phyloP scores from a whole-genome alignment of 805 yeast genomes.

The Yamadazyma takamatsuzukensis region DNA sequence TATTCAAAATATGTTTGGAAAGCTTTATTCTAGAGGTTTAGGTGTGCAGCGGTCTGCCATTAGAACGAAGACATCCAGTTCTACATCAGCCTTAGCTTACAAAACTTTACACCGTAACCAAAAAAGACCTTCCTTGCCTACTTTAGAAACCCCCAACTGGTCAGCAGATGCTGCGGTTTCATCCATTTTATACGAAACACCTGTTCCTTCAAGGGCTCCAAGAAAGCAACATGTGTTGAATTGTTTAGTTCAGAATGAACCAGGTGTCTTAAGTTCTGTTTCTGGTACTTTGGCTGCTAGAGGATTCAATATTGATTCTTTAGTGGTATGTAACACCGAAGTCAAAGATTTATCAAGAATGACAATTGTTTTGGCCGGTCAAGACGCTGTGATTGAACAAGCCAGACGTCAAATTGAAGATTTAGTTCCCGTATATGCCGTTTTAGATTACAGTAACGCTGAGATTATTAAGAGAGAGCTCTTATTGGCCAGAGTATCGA shows the following conservation, averaged over 20 bases:
- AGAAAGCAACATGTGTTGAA: conserved; percentile 85
- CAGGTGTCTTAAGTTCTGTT: conserved; percentile 91
- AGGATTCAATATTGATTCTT: conserved; percentile 96
- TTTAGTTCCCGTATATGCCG: conserved; percentile 97
- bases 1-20: not conserved
- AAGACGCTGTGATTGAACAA: conserved; percentile 94
- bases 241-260: conserved; percentile 97
- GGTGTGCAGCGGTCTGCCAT: conserved; percentile 1
- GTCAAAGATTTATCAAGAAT: conserved; percentile 92
- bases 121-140: conserved; percentile 86
- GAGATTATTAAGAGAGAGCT: conserved; percentile 90
- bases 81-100: conserved; percentile 93
- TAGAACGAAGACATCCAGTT: conserved; percentile 41
- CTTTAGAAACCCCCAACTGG: conserved; percentile 91
- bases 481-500: conserved; percentile 84
- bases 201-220: conserved; percentile 61
- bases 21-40: no score
- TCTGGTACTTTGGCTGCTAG: conserved; percentile 96
- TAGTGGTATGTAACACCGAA: conserved; percentile 95
- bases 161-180: conserved; percentile 96
- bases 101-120: conserved; percentile 85
- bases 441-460: conserved; percentile 86
- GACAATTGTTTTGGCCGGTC: conserved; percentile 94
- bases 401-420: conserved; percentile 98
- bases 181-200: conserved; percentile 88